Percentiles rank a stretch among this genome's conserved stretches.
phyloP scores from a whole-genome alignment of 768 basidiomycete genomes.

The Trametes meyenii region DNA sequence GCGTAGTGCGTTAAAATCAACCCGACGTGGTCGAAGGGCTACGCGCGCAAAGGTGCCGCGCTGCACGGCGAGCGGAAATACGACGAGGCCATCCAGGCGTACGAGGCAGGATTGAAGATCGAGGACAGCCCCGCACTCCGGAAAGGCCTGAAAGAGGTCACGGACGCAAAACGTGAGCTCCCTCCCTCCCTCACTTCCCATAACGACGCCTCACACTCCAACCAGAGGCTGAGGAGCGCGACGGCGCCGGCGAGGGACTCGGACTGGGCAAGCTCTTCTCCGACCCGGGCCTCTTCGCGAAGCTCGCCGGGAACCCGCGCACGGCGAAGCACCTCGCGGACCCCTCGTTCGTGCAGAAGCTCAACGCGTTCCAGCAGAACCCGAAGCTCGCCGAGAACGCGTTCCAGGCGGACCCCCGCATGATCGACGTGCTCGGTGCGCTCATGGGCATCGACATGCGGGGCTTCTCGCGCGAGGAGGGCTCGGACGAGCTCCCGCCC shows the following conservation, averaged over 20 bases:
- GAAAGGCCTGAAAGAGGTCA: constrained; percentile 89
- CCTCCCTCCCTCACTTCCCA: background rate
- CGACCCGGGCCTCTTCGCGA: constrained; percentile 82
- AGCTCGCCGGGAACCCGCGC: constrained; percentile 85
- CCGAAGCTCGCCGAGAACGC: constrained; percentile 60
- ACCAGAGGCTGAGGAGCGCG: constrained; percentile 41
- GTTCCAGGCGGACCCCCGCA: constrained; percentile 75
- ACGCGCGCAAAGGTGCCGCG: constrained; percentile 90
- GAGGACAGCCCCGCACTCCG: constrained; percentile 82
- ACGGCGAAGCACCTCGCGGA: constrained; percentile 85
- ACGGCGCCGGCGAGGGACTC: constrained; percentile 47
- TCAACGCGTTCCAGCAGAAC: constrained; percentile 69
- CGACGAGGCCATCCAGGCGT: constrained; percentile 82
- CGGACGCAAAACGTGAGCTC: constrained; percentile 74
- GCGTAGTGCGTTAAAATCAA: constrained; percentile 76
- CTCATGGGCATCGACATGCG: constrained; percentile 93
- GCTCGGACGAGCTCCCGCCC: constrained; percentile 77
- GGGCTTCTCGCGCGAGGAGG: constrained; percentile 82
- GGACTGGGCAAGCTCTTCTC: constrained; percentile 78
- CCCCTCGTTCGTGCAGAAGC: constrained; percentile 78
- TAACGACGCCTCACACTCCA: constrained; percentile 24
- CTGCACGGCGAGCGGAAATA: constrained; percentile 80
- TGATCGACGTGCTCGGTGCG: constrained; percentile 92
- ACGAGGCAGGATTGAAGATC: constrained; percentile 77
- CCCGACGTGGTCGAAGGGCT: constrained; percentile 87